These are phyloP conservation scores for Chytridium lagenaria DNA, from an alignment of 371 early-diverging fungal species.

Conservation along the genomic window DNA sequence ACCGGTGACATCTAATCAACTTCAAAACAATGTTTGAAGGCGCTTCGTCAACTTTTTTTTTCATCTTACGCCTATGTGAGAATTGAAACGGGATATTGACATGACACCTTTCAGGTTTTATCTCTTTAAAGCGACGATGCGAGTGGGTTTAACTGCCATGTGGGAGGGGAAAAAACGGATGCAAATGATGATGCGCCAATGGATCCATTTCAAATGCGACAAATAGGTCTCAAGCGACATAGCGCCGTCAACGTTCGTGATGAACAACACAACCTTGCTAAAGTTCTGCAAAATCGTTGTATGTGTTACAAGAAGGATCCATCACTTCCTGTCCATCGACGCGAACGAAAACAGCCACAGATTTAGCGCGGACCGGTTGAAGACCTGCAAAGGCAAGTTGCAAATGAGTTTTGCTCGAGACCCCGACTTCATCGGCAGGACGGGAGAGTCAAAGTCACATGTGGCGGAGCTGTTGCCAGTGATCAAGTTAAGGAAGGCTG, in stretches of 20 bases:
- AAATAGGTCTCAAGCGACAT: constrained; percentile 34
- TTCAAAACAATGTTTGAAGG: no score
- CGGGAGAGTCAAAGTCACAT: constrained; percentile 42
- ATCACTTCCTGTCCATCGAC: neutral
- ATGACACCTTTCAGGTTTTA: no score
- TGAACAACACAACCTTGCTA: constrained; percentile 35
- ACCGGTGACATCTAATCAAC: no score
- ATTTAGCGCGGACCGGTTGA: constrained; percentile 22
- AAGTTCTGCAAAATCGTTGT: constrained; percentile 21
- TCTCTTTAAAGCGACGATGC: no score
- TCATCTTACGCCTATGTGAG: no score
- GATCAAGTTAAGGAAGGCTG: no score
- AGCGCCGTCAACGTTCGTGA: constrained; percentile 35
- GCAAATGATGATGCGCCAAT: no score
- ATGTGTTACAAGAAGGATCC: constrained; percentile 29
- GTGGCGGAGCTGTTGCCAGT: constrained; percentile 32
- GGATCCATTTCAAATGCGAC: no score
- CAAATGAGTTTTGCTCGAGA: constrained; percentile 28
- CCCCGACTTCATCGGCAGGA: neutral
- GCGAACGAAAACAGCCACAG: neutral
- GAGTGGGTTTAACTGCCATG: no score
- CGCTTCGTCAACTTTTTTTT: no score
- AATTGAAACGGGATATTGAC: no score
- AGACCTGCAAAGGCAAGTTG: constrained; percentile 37
- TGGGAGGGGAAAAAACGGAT: no score